Base-by-base conservation (phyloP, 2,329 filamentous ascomycete species). In the Exophiala lecanii-corni region DNA sequence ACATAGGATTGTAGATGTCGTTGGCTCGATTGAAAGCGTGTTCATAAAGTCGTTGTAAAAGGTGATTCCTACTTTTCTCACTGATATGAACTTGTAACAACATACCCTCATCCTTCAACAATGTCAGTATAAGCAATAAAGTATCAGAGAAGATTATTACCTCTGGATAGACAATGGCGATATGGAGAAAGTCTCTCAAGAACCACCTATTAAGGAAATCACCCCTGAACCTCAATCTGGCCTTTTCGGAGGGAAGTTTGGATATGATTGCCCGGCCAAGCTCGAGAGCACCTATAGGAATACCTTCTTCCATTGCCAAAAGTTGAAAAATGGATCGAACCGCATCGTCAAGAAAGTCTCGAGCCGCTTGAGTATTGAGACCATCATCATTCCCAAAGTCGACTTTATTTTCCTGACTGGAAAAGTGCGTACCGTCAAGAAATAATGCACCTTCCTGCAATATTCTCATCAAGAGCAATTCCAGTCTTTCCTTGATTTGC, bases 381-480 rank as follows among this genome's bases (percentile, higher is more conserved):
- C 81, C 78, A 45, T 69, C 66, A 45, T 62, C 59, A 50, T 81
- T 81, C 69, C 86, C 85, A 50, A 42, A 28, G 36, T 38, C 26
- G 25, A 32, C 43, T 18, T 38, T 37, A 7, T 81, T 25, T 81
- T 78, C 50, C 84, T 76, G 23, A 9, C 13, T 15, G 56, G 87
- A 84, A 59, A 89, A 84, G 63, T 89, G 86, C 57, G 86, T 82
- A 59, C 85, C 82, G 59, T 95, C 89, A 55, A 96, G 73, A 44
- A 97, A 73, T 60, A 96, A 96, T 28, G 89, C 84, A 54, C 92
- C 92, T 57, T 94, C 86, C 65, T 95, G 87, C 21, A 98, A 77
- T 47, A 94, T 87, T 61, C 92, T 86, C 86, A 95, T 92, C 9
- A 98, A 77, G 63, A 91, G 97, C 67, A 88, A 85, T 67, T 96